phyloP scores from a whole-genome alignment of 805 yeast genomes.

The Monosporozyma yasuniensis region DNA sequence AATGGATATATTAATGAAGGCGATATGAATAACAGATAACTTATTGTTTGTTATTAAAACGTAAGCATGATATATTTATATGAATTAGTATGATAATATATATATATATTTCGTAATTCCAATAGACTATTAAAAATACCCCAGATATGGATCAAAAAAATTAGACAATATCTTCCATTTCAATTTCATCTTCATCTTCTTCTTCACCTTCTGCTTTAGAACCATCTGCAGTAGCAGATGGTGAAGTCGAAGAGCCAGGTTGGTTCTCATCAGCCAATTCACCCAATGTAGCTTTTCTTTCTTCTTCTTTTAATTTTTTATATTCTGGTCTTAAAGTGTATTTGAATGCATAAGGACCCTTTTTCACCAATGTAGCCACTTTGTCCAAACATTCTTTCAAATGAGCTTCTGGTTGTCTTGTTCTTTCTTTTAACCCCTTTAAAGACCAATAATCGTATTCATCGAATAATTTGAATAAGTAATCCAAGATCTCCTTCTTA shows the following conservation, averaged over 20 bases:
- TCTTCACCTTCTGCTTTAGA: slow-evolving; percentile 38
- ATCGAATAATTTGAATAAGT: slow-evolving; percentile 81
- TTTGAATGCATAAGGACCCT: slow-evolving; percentile 92
- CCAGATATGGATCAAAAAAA: neutral
- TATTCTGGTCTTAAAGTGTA: slow-evolving; percentile 87
- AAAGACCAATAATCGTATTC: slow-evolving; percentile 95
- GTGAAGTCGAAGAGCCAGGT: neutral
- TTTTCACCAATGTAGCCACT: slow-evolving; percentile 81
- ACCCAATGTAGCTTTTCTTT: slow-evolving; percentile 58
- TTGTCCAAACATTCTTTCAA: slow-evolving; percentile 84
- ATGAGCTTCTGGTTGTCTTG: slow-evolving; percentile 91
- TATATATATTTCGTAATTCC: neutral
- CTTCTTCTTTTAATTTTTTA: slow-evolving; percentile 67
- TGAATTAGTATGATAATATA: neutral
- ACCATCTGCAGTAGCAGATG: slow-evolving; percentile 6
- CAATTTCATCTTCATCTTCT: slow-evolving; percentile 59
- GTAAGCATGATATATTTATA: neutral
- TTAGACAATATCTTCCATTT: slow-evolving; percentile 66
- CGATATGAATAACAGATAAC: neutral
- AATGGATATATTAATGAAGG: slow-evolving; percentile 5
- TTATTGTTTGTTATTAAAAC: neutral
- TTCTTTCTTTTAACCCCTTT: slow-evolving; percentile 87
- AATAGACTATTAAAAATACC: neutral
- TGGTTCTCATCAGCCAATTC: slow-evolving; percentile 32
- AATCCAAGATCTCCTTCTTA: slow-evolving; percentile 79